Evolutionary conservation across 805 yeast species (phyloP).

Genomic region (Teunomyces barrocoloradensis): DNA sequence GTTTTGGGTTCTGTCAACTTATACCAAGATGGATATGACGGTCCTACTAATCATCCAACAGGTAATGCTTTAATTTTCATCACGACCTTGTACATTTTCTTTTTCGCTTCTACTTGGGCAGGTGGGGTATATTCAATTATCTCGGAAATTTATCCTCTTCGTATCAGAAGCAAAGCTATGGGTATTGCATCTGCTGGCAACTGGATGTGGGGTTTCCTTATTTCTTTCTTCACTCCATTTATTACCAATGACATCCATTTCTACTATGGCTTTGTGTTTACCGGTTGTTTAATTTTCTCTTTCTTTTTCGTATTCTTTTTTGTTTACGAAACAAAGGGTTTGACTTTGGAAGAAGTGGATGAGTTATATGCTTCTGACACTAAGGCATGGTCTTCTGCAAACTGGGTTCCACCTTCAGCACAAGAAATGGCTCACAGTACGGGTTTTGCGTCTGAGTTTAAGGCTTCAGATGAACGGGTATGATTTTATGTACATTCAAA

Average conservation of each 20-base stretch:
- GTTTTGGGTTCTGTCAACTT: conserved; percentile 55
- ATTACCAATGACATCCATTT: conserved; percentile 60
- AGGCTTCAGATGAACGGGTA: conserved; percentile 29
- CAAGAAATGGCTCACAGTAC: conserved; percentile 35
- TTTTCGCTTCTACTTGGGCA: conserved; percentile 76
- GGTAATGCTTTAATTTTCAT: conserved; percentile 64
- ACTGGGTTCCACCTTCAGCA: conserved; percentile 49
- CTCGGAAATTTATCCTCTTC: conserved; percentile 66
- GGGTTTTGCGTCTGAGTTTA: conserved; percentile 36
- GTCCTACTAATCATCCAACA: conserved; percentile 45
- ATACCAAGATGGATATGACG: conserved; percentile 36
- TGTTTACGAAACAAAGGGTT: conserved; percentile 77
- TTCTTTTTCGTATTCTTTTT: conserved; percentile 68
- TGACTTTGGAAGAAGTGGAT: conserved; percentile 79
- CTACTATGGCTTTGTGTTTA: conserved; percentile 62
- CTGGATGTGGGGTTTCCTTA: conserved; percentile 28
- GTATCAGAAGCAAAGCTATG: conserved; percentile 51
- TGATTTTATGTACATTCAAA: conserved; percentile 3
- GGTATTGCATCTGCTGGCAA: conserved; percentile 28
- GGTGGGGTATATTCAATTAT: conserved; percentile 66
- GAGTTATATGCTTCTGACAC: conserved; percentile 50
- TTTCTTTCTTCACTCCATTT: conserved; percentile 62
- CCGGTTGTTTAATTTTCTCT: conserved; percentile 60
- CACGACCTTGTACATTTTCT: conserved; percentile 62
- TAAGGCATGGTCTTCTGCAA: conserved; percentile 39